Conservation (phyloP, 2,329 filamentous ascomycete species). For the Phialemoniopsis sp. region DNA sequence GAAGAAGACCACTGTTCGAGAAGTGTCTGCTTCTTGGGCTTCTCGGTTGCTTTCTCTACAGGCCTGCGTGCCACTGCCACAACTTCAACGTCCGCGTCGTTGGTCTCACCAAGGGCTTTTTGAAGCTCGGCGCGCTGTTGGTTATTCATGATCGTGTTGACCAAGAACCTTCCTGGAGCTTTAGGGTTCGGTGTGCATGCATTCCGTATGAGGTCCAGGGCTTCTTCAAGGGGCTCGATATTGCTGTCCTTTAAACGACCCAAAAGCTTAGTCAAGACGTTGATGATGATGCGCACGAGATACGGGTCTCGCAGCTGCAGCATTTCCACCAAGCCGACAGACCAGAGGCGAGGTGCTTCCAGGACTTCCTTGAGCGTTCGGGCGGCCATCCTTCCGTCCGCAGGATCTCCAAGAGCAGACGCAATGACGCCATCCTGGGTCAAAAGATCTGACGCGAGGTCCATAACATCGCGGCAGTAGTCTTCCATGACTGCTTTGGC, state of each 20-base stretch:
- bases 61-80: conserved; percentile 39
- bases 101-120: conserved; percentile 56
- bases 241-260: conserved; percentile 73
- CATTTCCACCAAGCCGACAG: conserved; percentile 79
- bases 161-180: conserved; percentile 48
- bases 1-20: conserved; percentile 13
- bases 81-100: conserved; percentile 46
- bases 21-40: conserved; percentile 16
- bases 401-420: conserved; percentile 50
- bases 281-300: conserved; percentile 76
- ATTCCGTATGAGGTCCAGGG: conserved; percentile 61
- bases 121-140: conserved; percentile 82
- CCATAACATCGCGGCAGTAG: conserved; percentile 92
- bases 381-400: conserved; percentile 26
- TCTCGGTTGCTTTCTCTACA: conserved; percentile 18
- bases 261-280: conserved; percentile 79
- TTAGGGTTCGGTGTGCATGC: conserved; percentile 59
- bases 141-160: conserved; percentile 74
- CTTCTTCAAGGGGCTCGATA: conserved; percentile 60
- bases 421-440: conserved; percentile 81
- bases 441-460: conserved; percentile 82
- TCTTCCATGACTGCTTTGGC: conserved; percentile 80
- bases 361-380: conserved; percentile 44
- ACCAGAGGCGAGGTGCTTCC: conserved; percentile 54
- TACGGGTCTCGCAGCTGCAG: conserved; percentile 85